Percentiles rank a stretch among this genome's conserved stretches.
phyloP scores from a whole-genome alignment of 2,329 filamentous ascomycete genomes.

The Colletotrichum spinosum region DNA sequence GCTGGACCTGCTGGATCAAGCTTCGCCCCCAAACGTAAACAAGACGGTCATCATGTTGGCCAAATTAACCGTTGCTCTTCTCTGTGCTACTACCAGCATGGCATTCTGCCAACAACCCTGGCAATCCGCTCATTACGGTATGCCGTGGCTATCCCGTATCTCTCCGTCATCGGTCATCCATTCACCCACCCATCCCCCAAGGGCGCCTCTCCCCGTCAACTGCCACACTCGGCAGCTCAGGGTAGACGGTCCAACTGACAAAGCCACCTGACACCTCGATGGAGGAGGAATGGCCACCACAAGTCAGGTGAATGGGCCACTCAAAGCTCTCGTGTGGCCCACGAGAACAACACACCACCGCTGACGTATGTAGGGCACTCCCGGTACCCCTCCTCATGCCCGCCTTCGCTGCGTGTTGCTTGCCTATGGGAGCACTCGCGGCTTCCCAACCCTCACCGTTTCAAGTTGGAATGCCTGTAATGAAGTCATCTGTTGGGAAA shows the following conservation, averaged over 20 bases:
- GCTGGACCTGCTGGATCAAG: constrained; percentile 25
- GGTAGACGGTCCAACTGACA: constrained; percentile 31
- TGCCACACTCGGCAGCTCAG: constrained; percentile 24
- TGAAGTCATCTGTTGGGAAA: constrained; percentile 25
- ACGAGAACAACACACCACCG: constrained; percentile 37
- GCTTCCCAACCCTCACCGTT: constrained; percentile 28
- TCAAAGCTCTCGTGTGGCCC: constrained; percentile 31
- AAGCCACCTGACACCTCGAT: constrained; percentile 37
- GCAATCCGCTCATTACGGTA: constrained; percentile 8
- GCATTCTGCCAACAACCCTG: constrained; percentile 13
- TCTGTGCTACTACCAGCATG: constrained; percentile 6
- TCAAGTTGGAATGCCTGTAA: constrained; percentile 26
- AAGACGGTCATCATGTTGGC: constrained; percentile 16
- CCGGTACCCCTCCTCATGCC: constrained; percentile 27
- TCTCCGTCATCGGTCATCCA: constrained; percentile 31
- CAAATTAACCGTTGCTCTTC: constrained; percentile 27
- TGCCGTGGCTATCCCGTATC: constrained; percentile 21
- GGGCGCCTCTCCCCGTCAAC: constrained; percentile 17
- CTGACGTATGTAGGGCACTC: constrained; percentile 34
- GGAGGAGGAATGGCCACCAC: constrained; percentile 26
- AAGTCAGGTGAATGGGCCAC: constrained; percentile 36
- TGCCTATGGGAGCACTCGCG: constrained; percentile 4
- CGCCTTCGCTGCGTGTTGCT: not conserved
- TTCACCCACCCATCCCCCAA: constrained; percentile 19
- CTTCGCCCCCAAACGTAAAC: constrained; percentile 4